phyloP scores from a whole-genome alignment of 129 eudicot species.

The Artemisia annua region DNA sequence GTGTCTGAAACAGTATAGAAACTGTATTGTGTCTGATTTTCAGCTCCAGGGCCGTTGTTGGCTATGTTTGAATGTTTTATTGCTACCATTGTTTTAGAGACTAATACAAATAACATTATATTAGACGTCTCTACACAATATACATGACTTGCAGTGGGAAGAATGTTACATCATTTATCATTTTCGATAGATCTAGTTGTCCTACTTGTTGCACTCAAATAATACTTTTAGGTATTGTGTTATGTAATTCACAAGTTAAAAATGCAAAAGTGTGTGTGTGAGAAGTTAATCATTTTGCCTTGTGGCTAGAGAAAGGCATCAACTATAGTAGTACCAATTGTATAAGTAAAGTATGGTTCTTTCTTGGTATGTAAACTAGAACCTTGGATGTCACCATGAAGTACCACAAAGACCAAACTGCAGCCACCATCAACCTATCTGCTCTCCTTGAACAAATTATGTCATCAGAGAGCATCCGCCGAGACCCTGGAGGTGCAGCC shows the following conservation, averaged over 20 bases:
- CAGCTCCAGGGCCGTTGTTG: too few species aligned
- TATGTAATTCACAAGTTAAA: not conserved
- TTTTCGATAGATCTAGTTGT: not conserved
- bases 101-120: too few species aligned
- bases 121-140: too few species aligned
- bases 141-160: too few species aligned
- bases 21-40: too few species aligned
- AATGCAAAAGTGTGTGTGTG: constrained; percentile 18
- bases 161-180: not conserved
- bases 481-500: constrained; percentile 17
- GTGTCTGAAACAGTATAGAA: too few species aligned
- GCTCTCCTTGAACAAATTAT: constrained; percentile 31
- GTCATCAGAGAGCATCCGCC: constrained; percentile 34
- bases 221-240: not conserved
- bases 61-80: too few species aligned
- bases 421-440: constrained; percentile 27
- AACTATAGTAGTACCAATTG: constrained; percentile 17
- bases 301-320: constrained; percentile 44
- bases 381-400: constrained; percentile 39
- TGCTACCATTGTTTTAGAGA: too few species aligned
- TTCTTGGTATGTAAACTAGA: constrained; percentile 25
- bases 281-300: constrained; percentile 51
- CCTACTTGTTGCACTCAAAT: not conserved
- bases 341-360: constrained; percentile 40
- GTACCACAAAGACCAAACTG: constrained; percentile 37